These are phyloP conservation scores for Solanum pinnatisectum DNA, from an alignment of 257 asterid species.

Conservation along the genomic window DNA sequence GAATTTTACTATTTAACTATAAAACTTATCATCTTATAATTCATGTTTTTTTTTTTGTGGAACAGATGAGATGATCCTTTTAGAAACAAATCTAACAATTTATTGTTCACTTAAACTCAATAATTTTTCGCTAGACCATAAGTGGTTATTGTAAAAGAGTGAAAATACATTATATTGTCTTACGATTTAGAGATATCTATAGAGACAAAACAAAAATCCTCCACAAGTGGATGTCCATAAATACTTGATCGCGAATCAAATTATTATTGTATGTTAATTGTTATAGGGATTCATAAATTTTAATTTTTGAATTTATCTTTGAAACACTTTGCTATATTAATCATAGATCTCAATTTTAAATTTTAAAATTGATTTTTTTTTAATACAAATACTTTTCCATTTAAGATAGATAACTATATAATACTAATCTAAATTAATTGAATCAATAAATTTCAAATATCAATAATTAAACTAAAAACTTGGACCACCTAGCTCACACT, in stretches of 20 bases:
- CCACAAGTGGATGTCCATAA: background rate
- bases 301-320: background rate
- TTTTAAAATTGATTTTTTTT: no score
- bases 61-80: background rate
- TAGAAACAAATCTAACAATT: no score
- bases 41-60: background rate
- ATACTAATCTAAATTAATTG: background rate
- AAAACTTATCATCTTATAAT: no score
- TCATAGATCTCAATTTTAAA: background rate
- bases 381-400: no score
- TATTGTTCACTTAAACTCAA: background rate
- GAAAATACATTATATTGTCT: background rate
- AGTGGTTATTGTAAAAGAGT: no score
- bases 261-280: background rate
- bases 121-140: no score
- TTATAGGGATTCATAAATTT: background rate
- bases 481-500: background rate
- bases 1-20: background rate
- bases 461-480: background rate
- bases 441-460: background rate
- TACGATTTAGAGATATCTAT: background rate
- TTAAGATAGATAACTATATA: background rate
- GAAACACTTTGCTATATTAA: background rate
- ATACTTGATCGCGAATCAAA: background rate
- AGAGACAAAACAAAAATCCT: background rate